A percentile compares a stretch with the other conserved stretches of the same genome.
These are phyloP conservation scores for Candida xyloterini DNA, from an alignment of 805 yeast species.

Conservation along the genomic window DNA sequence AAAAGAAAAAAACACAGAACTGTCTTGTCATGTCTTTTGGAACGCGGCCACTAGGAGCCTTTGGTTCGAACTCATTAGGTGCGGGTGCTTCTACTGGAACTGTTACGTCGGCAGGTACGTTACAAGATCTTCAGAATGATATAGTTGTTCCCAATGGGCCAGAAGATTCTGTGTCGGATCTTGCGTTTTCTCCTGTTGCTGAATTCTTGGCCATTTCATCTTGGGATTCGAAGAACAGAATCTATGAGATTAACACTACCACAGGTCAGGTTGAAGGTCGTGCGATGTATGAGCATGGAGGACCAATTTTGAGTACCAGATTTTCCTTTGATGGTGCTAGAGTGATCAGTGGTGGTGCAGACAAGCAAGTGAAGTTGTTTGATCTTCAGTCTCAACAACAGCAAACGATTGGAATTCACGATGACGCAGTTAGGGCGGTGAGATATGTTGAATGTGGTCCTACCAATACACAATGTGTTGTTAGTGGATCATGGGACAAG, in stretches of 20 bases:
- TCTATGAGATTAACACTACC: conserved; percentile 75
- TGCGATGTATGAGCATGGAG: conserved; percentile 86
- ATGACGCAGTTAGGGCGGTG: conserved; percentile 71
- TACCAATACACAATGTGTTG: conserved; percentile 76
- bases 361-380: conserved; percentile 78
- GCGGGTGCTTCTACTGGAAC: conserved; percentile 15
- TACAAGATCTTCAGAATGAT: conserved; percentile 67
- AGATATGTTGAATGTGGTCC: conserved; percentile 83
- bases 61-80: conserved; percentile 16
- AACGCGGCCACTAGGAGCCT: conserved; percentile 27
- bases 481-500: conserved; percentile 95
- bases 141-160: conserved; percentile 74
- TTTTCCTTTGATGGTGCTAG: conserved; percentile 88
- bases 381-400: conserved; percentile 81
- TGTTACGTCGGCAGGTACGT: conserved; percentile 42
- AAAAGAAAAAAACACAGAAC: background rate
- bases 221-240: conserved; percentile 94
- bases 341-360: conserved; percentile 86
- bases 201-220: conserved; percentile 79
- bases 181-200: conserved; percentile 82
- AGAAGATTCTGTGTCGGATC: conserved; percentile 84
- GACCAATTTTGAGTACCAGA: conserved; percentile 76
- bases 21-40: conserved; percentile 29
- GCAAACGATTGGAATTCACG: conserved; percentile 83
- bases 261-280: conserved; percentile 82